Evolutionary conservation across 768 basidiomycete genomes (phyloP), one percentile per base, ranked within the genome.

Genomic region (Rubroboletus pulcherrimus): DNA sequence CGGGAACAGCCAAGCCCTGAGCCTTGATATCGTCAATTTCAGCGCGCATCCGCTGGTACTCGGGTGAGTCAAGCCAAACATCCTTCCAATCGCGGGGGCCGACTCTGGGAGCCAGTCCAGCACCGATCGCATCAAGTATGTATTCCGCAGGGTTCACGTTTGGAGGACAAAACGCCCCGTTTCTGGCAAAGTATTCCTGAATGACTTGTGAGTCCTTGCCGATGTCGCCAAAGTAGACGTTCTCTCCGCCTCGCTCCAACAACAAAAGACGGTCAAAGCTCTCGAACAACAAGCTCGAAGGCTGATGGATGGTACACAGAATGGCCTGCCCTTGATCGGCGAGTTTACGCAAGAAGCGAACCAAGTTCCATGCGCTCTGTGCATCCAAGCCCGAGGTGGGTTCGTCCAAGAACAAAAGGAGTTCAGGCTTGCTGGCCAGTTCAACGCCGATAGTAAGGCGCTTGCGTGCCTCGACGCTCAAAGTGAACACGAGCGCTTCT

Each of bases 151-250:
- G 91, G 68, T 96, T 96, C 64, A 85, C 85, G 57, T 86, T 85
- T 0, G 81, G 46, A 4, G 91, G 90, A 69, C 91, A 93, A 30
- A 69, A 57, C 5, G 69, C 93, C 14, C 92, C 91, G 58, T 89
- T 73, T 15, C 77, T 76, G 24, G 83, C 82, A 66, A 94, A 92
- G 74, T 96, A 96, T 5, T 84, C 77, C 29, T 81, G 83, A 47
- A 95, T 74, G 35, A 84, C 75, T 2, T 73, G 64, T 4, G 90
- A 88, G 58, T 91, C 87, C 41, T 77, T 68, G 43, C 92, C 93
- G 48, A 95, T 91, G 57, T 90, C 87, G 41, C 93, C 93, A 65
- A 91, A 95, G 77, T 95, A 96, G n/a, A 94, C 90, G 0, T 92
- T 93, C 68, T 91, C 85, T 7, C 93, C 93, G 2, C 93, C 93